phyloP scores from a whole-genome alignment of 495 filamentous ascomycete genomes.

The Aspergillus nidulans region DNA sequence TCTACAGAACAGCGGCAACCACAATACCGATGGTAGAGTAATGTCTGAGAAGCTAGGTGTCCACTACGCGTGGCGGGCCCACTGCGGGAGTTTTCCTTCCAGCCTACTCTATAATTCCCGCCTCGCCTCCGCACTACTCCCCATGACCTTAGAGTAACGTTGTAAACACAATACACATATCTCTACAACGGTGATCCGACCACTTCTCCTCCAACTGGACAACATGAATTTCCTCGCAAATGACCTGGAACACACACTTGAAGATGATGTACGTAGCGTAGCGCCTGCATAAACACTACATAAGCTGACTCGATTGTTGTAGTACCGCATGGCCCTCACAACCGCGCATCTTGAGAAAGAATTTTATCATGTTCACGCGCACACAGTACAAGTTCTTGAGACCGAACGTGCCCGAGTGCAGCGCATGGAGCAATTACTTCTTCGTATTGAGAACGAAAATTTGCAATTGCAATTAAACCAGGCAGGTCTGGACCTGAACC shows the following conservation, averaged over 20 bases:
- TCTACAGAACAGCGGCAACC: not conserved
- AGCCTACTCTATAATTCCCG: too few species aligned
- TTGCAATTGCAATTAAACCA: constrained; percentile 57
- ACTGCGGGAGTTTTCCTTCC: not conserved
- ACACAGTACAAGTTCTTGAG: constrained; percentile 57
- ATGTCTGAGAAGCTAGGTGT: constrained; percentile 23
- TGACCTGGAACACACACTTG: constrained; percentile 11
- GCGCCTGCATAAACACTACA: not conserved
- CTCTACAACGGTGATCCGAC: not conserved
- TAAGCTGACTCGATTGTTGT: constrained; percentile 9
- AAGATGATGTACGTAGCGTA: constrained; percentile 24
- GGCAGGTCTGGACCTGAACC: constrained; percentile 46
- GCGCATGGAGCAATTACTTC: constrained; percentile 60
- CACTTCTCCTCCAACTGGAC: not conserved
- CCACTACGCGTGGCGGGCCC: constrained; percentile 18
- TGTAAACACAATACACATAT: too few species aligned
- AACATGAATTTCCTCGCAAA: constrained; percentile 13
- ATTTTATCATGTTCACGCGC: constrained; percentile 56
- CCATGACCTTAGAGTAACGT: too few species aligned
- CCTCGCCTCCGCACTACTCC: too few species aligned
- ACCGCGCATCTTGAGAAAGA: constrained; percentile 56
- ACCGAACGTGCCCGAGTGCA: constrained; percentile 63
- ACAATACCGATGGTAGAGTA: not conserved
- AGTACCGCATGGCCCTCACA: constrained; percentile 44
- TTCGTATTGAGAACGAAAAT: constrained; percentile 67